Conservation (phyloP, 441 rosid genomes). For the Euphorbia schlechtendalii region DNA sequence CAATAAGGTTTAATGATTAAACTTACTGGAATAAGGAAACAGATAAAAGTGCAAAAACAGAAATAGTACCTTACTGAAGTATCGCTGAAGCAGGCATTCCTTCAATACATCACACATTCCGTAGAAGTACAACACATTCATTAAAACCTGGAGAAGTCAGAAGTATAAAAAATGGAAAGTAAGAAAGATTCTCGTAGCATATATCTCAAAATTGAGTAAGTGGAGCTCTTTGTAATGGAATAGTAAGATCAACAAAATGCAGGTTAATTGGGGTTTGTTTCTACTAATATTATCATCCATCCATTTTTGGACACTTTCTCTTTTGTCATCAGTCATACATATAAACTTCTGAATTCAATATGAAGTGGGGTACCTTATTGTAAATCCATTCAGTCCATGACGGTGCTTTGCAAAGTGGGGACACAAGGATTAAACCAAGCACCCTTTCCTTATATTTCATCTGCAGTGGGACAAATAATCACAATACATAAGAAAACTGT, state of each 20-base stretch:
- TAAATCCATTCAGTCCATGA: slow-evolving; percentile 68
- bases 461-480: slow-evolving; percentile 26
- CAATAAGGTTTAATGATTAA: slow-evolving; percentile 12
- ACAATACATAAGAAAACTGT: slow-evolving; percentile 2
- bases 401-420: slow-evolving; percentile 60
- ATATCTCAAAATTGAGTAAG: too few species aligned
- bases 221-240: too few species aligned
- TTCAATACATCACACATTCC: slow-evolving; percentile 59
- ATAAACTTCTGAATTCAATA: too few species aligned
- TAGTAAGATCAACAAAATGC: background rate
- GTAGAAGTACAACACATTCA: slow-evolving; percentile 55
- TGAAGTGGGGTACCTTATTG: slow-evolving; percentile 45
- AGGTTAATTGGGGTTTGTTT: too few species aligned
- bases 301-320: background rate
- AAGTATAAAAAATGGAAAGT: too few species aligned
- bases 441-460: slow-evolving; percentile 46
- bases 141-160: slow-evolving; percentile 38
- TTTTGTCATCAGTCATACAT: too few species aligned
- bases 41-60: background rate
- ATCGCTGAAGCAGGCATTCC: slow-evolving; percentile 62
- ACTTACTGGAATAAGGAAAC: background rate
- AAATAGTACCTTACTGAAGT: slow-evolving; percentile 56
- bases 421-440: slow-evolving; percentile 55
- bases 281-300: background rate
- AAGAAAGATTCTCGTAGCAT: background rate